These are phyloP conservation scores for Trametes hirsuta DNA, from an alignment of 1,284 basidiomycete genomes.

Conservation along the genomic window DNA sequence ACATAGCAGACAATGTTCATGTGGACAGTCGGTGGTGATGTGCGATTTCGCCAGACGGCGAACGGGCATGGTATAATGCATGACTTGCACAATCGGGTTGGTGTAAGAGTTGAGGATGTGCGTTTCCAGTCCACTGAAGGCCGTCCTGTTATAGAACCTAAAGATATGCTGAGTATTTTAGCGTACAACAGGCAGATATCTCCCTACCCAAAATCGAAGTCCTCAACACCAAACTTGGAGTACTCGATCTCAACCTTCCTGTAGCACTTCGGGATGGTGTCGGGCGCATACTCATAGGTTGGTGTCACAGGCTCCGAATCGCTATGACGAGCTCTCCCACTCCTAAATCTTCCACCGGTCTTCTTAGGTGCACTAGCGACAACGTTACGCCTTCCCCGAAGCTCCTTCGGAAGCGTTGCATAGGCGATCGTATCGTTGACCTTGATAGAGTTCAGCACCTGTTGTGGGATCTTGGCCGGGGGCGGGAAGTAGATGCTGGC, in stretches of 20 bases:
- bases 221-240: slow-evolving; percentile 98
- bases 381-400: slow-evolving; percentile 83
- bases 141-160: slow-evolving; percentile 92
- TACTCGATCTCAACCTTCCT: slow-evolving; percentile 97
- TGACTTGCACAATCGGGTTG: slow-evolving; percentile 88
- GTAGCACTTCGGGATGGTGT: slow-evolving; percentile 83
- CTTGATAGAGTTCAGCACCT: slow-evolving; percentile 80
- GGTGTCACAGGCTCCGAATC: slow-evolving; percentile 50
- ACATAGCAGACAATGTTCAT: slow-evolving; percentile 93
- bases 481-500: slow-evolving; percentile 56
- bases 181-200: slow-evolving; percentile 18
- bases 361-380: slow-evolving; percentile 53
- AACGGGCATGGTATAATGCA: slow-evolving; percentile 85
- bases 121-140: slow-evolving; percentile 92
- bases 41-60: slow-evolving; percentile 88
- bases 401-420: slow-evolving; percentile 81
- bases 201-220: slow-evolving; percentile 95
- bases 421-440: slow-evolving; percentile 90
- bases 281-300: slow-evolving; percentile 49
- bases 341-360: slow-evolving; percentile 77
- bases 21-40: slow-evolving; percentile 83
- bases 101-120: slow-evolving; percentile 98
- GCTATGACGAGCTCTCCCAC: slow-evolving; percentile 59
- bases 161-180: background rate
- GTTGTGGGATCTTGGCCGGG: slow-evolving; percentile 78